phyloP scores from a whole-genome alignment of 2,329 filamentous ascomycete species.

The Aspergillus tanneri region DNA sequence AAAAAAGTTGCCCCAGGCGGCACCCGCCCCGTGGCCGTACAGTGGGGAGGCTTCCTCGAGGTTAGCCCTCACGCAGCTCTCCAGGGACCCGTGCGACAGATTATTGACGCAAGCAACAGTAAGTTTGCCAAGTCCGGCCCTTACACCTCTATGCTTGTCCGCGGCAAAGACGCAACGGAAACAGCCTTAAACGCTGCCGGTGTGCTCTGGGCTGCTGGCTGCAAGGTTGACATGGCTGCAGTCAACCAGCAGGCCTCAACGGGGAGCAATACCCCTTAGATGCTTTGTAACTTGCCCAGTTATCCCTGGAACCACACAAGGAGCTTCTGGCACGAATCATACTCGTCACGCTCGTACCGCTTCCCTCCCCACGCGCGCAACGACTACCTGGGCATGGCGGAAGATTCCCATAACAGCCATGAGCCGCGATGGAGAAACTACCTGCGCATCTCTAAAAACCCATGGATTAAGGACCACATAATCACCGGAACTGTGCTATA shows the following conservation, averaged over 20 bases:
- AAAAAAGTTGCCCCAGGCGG: neutral
- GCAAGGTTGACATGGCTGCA: neutral
- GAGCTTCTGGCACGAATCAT: neutral
- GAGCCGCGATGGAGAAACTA: neutral
- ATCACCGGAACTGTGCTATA: neutral
- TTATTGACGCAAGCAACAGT: too few species aligned
- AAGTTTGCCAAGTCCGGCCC: neutral
- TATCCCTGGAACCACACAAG: neutral
- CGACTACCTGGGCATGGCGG: neutral
- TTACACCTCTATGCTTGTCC: neutral
- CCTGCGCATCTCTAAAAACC: neutral
- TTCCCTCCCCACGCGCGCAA: neutral
- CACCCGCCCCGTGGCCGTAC: neutral
- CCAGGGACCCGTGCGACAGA: neutral
- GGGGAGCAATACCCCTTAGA: too few species aligned
- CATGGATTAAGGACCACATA: neutral
- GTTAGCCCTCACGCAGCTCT: neutral
- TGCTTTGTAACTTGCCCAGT: neutral
- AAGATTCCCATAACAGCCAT: neutral
- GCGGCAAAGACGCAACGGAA: neutral
- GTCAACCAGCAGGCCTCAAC: too few species aligned
- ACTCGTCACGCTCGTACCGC: neutral
- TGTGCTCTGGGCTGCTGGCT: neutral
- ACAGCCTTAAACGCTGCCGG: neutral
- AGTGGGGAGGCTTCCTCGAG: too few species aligned